Conservation (phyloP, 208 protist species). For the Wallacemonas sp. region DNA sequence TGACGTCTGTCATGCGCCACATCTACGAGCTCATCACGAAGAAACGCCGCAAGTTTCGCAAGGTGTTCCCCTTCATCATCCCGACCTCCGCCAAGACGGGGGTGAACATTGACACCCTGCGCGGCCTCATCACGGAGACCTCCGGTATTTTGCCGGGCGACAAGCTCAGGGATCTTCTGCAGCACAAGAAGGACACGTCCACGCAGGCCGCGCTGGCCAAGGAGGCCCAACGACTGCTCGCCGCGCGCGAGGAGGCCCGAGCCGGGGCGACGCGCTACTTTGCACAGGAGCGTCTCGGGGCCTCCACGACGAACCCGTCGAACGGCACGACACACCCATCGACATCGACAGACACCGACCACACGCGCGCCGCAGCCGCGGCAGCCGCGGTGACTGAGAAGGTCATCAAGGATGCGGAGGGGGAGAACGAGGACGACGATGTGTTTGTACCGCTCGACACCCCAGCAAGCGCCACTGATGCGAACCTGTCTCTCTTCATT, state of each 20-base stretch:
- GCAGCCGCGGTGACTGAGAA: neutral
- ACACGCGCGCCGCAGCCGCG: too few species aligned
- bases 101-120: conserved; percentile 83
- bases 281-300: conserved; percentile 14
- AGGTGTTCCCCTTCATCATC: conserved; percentile 88
- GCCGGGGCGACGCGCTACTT: conserved; percentile 49
- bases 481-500: conserved; percentile 15
- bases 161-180: conserved; percentile 69
- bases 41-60: conserved; percentile 83
- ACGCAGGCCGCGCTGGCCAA: conserved; percentile 53
- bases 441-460: conserved; percentile 16
- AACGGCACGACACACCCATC: too few species aligned
- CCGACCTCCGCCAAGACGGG: conserved; percentile 83
- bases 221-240: conserved; percentile 59
- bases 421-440: too few species aligned
- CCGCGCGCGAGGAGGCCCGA: conserved; percentile 42
- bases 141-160: conserved; percentile 87
- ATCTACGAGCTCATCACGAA: conserved; percentile 87
- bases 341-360: too few species aligned
- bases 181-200: conserved; percentile 43
- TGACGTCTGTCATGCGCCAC: conserved; percentile 89
- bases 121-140: conserved; percentile 86
- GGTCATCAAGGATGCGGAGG: too few species aligned
- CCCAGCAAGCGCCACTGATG: neutral
- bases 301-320: too few species aligned